Evolutionary conservation across 2,329 filamentous ascomycete species (phyloP).

Genomic region (Talaromyces sp.): DNA sequence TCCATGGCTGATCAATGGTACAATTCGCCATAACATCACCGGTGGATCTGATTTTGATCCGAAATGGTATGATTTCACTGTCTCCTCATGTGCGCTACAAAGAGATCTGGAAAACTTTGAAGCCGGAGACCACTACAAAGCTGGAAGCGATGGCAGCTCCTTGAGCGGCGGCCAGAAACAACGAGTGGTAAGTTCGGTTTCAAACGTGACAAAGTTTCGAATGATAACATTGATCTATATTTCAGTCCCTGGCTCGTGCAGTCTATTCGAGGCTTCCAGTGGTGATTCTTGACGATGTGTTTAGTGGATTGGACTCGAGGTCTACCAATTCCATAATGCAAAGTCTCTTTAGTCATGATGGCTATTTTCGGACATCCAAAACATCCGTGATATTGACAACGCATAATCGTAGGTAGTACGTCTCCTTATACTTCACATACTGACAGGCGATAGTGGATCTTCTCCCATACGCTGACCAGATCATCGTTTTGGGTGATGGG

Average conservation of each 20-base stretch:
- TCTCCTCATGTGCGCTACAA: slow-evolving; percentile 30
- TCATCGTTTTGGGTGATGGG: slow-evolving; percentile 31
- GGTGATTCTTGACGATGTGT: slow-evolving; percentile 18
- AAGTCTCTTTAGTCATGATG: slow-evolving; percentile 14
- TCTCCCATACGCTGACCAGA: slow-evolving; percentile 41
- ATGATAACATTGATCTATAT: not conserved
- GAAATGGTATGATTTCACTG: slow-evolving; percentile 31
- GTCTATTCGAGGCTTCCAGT: slow-evolving; percentile 43
- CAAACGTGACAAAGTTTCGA: not conserved
- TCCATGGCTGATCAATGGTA: slow-evolving; percentile 32
- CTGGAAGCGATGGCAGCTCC: slow-evolving; percentile 66
- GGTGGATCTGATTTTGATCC: slow-evolving; percentile 29
- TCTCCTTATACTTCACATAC: slow-evolving; percentile 42
- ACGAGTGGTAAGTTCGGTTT: slow-evolving; percentile 53
- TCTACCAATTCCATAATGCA: slow-evolving; percentile 10
- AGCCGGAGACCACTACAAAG: slow-evolving; percentile 66
- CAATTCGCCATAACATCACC: slow-evolving; percentile 34
- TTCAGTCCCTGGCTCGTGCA: slow-evolving; percentile 42
- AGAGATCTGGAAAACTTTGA: slow-evolving; percentile 29
- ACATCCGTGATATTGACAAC: slow-evolving; percentile 17
- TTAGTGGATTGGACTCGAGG: slow-evolving; percentile 18
- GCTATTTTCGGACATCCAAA: slow-evolving; percentile 13
- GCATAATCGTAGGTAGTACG: slow-evolving; percentile 10
- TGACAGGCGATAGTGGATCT: slow-evolving; percentile 27
- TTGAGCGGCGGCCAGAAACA: slow-evolving; percentile 86